Evolutionary conservation across 2,329 filamentous ascomycete species (phyloP).

Genomic region (Penicillium concentricum): DNA sequence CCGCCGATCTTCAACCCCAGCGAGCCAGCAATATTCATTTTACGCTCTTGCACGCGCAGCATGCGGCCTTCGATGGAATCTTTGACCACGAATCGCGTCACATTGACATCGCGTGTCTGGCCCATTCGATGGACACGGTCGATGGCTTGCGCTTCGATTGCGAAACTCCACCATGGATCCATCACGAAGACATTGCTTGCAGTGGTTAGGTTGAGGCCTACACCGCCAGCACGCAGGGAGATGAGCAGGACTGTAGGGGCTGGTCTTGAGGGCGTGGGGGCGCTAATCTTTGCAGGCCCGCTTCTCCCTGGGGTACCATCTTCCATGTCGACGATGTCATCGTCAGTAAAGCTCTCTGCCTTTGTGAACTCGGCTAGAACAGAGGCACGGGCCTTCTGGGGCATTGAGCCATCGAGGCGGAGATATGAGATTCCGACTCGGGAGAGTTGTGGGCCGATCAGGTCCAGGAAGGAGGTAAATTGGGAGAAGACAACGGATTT

Average conservation of each 20-base stretch:
- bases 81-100: conserved; percentile 84
- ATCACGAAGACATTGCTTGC: conserved; percentile 95
- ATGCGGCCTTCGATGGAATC: conserved; percentile 94
- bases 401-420: conserved; percentile 89
- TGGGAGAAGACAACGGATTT: conserved; percentile 96
- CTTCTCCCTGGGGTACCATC: conserved; percentile 23
- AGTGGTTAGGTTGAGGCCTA: conserved; percentile 87
- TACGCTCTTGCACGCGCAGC: conserved; percentile 87
- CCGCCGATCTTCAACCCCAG: conserved; percentile 95
- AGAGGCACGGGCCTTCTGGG: conserved; percentile 76
- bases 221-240: conserved; percentile 83
- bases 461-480: conserved; percentile 91
- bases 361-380: conserved; percentile 72
- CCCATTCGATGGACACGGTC: conserved; percentile 98
- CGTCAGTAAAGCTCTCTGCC: conserved; percentile 38
- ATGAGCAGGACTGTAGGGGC: conserved; percentile 66
- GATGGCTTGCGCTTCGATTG: conserved; percentile 94
- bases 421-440: conserved; percentile 72
- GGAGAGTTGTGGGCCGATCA: conserved; percentile 78
- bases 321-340: conserved; percentile 38
- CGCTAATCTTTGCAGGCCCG: not conserved
- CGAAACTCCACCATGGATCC: conserved; percentile 99
- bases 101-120: conserved; percentile 79
- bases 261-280: conserved; percentile 12
- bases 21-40: conserved; percentile 83